These are phyloP conservation scores for Cordyceps pruinosa DNA, from an alignment of 2,329 filamentous ascomycete genomes.

Conservation along the genomic window DNA sequence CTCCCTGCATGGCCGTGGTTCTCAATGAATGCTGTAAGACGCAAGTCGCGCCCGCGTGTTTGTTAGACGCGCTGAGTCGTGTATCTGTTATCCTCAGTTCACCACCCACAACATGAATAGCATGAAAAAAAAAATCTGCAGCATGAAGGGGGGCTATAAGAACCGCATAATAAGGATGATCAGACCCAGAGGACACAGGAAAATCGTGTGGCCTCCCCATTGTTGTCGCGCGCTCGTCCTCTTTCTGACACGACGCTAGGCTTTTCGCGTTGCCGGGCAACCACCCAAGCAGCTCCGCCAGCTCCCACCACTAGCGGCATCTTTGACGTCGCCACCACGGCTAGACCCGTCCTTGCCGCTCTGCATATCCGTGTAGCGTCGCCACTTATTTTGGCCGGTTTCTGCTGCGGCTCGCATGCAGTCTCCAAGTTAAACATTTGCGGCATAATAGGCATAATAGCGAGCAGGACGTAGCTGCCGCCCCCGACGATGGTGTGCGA, in stretches of 20 bases:
- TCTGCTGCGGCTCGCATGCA: background rate
- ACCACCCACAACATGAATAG: background rate
- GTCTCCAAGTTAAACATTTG: background rate
- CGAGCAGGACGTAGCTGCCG: background rate
- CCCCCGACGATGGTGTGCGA: background rate
- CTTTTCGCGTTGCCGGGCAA: background rate
- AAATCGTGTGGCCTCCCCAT: background rate
- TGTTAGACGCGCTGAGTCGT: background rate
- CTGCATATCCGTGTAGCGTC: background rate
- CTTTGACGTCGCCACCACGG: conserved; percentile 8
- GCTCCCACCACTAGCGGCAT: background rate
- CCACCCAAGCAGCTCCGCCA: no score
- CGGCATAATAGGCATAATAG: background rate
- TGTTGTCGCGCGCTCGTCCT: conserved; percentile 3
- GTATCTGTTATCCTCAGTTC: background rate
- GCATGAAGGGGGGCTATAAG: background rate
- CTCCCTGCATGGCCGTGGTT: background rate
- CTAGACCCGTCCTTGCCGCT: conserved; percentile 8
- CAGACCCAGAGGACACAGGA: background rate
- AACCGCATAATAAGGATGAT: background rate
- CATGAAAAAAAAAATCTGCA: background rate
- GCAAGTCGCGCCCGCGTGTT: background rate
- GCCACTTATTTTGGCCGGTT: background rate
- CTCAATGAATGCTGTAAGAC: background rate
- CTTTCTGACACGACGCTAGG: background rate